phyloP scores from a whole-genome alignment of 176 grass and related monocot genomes.

The Tuctoria greenei region DNA sequence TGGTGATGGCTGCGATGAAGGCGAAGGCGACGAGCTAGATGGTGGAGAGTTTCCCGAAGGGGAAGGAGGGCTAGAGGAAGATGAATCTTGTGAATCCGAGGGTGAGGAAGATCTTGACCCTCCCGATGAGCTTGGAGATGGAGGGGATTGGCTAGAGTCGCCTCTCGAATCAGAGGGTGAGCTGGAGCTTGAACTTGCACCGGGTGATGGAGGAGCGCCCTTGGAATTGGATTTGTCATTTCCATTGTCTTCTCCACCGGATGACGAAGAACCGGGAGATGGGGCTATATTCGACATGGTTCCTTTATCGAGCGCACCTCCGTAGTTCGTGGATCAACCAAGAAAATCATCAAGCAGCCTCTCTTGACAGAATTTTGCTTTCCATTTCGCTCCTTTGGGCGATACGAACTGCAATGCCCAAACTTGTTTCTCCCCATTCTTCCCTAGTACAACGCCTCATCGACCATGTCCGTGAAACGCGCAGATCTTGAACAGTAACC shows the following conservation, averaged over 20 bases:
- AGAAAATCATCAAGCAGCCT: constrained; percentile 10
- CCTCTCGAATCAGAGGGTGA: constrained; percentile 1
- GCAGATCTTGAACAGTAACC: not conserved
- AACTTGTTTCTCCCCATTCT: constrained; percentile 23
- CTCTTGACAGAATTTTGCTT: not conserved
- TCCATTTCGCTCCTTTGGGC: not conserved
- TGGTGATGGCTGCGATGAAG: not conserved
- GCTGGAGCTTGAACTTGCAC: constrained; percentile 15
- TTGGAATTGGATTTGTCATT: constrained; percentile 36
- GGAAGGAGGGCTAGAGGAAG: constrained; percentile 25
- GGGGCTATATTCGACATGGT: constrained; percentile 41
- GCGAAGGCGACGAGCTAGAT: not conserved
- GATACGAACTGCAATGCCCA: constrained; percentile 4
- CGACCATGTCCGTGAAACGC: constrained; percentile 13
- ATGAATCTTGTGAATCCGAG: constrained; percentile 15
- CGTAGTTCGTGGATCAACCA: not conserved
- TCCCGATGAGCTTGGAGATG: constrained; percentile 7
- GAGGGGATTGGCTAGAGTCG: constrained; percentile 5
- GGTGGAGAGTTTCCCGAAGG: not conserved
- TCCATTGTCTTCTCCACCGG: not conserved
- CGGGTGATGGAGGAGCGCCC: not conserved
- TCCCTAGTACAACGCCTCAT: constrained; percentile 8
- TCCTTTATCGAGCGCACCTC: not conserved
- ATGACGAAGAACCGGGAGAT: constrained; percentile 28
- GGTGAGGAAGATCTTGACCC: constrained; percentile 15